Evolutionary conservation across 768 basidiomycete genomes (phyloP), one percentile per base, ranked within the genome.

Genomic region (Collybia nuda): DNA sequence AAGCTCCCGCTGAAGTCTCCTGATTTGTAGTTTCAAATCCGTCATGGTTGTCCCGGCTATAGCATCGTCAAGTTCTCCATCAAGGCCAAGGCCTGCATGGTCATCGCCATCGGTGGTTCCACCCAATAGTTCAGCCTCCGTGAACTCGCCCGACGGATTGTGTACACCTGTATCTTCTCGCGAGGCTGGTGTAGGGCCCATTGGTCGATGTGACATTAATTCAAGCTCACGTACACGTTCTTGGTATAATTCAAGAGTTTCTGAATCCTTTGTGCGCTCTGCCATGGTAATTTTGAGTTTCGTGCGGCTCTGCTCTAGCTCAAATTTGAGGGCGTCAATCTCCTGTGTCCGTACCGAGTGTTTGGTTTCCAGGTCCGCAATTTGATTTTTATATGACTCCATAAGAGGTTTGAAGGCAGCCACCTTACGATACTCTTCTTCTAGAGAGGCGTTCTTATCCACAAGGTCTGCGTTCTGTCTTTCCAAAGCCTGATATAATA

Each of bases 391-490:
- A 74, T 97, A 96, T 1, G 86, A 90, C 55, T 98, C 96, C 81
- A 94, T 87, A 36, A 96, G 77, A 3, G 89, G 89, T 65, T 88
- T 93, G 72, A 90, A 90, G 2, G 86, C 84, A 1, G 88, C 81
- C 9, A 93, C 85, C 61, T 93, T 93, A 64, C 85, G 82, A 61
- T 89, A 90, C 62, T 98, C 93, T 54, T 94, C 92, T 64, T 98
- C 94, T n/a, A 98, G 70, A 1, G 88, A 80, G 0, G 91, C 88
- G 59, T 95, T 94, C 66, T 85, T 89, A 74, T 97, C 91, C 17
- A 98, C 86, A 4, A 99, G 81, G 49, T 85, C 84, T 5, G 92
- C 86, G 58, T 98, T 98, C 69, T 99, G 93, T 58, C 86, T 90
- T 71, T 98, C 95, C 21, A 98, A 75, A 2, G 84, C 82, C 93